These are phyloP conservation scores for Flueggea neowawraea DNA, from an alignment of 441 rosid genomes.

Conservation along the genomic window DNA sequence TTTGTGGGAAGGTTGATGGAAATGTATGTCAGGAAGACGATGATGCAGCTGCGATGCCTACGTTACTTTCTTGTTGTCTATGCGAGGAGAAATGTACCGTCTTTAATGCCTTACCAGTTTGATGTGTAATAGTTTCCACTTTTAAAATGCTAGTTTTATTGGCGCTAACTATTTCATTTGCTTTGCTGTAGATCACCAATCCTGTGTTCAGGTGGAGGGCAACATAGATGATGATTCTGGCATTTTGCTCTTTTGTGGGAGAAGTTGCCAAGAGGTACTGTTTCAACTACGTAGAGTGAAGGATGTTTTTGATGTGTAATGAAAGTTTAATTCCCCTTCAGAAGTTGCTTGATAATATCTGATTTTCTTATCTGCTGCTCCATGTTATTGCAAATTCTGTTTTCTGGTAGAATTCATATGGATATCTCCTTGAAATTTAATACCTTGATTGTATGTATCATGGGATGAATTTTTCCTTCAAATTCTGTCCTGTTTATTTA, in stretches of 20 bases:
- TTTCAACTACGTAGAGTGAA: conserved; percentile 7
- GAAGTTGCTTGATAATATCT: neutral
- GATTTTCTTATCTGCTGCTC: too few species aligned
- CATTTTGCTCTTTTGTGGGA: conserved; percentile 64
- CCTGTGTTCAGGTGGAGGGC: conserved; percentile 45
- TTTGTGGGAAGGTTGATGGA: conserved; percentile 54
- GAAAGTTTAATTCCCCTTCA: conserved; percentile 2
- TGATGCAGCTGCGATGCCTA: conserved; percentile 21
- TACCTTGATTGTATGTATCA: too few species aligned
- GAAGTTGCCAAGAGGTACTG: conserved; percentile 75
- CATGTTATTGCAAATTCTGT: too few species aligned
- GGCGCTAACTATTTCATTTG: conserved; percentile 18
- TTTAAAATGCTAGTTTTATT: conserved; percentile 4
- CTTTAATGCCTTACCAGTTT: conserved; percentile 15
- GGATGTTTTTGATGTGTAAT: conserved; percentile 10
- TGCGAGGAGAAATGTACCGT: conserved; percentile 89
- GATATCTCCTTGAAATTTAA: too few species aligned
- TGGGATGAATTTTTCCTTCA: too few species aligned
- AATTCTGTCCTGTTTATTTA: too few species aligned
- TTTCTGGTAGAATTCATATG: too few species aligned
- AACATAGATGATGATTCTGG: conserved; percentile 23
- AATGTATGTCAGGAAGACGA: conserved; percentile 22
- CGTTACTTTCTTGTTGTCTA: conserved; percentile 45
- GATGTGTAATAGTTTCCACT: conserved; percentile 1
- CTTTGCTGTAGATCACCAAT: conserved; percentile 76